Evolutionary conservation across 2,329 filamentous ascomycete species (phyloP).

Genomic region (Alternaria gansuensis): DNA sequence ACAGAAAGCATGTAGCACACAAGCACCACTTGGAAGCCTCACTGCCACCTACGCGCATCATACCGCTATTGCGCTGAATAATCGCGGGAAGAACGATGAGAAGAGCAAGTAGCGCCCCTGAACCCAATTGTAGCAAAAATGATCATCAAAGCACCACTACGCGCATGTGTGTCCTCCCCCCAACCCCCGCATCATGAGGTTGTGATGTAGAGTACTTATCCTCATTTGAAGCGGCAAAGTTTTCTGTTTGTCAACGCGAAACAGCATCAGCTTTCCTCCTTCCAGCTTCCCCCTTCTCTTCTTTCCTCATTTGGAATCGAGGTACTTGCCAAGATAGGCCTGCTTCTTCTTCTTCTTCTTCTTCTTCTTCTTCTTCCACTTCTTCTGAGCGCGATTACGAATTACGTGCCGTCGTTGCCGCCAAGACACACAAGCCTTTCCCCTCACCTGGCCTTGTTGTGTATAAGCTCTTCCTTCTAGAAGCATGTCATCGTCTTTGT

Average conservation of each 20-base stretch:
- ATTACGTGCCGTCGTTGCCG: not conserved
- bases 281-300: not conserved
- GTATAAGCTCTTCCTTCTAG: constrained; percentile 3
- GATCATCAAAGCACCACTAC: constrained; percentile 7
- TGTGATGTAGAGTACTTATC: constrained; percentile 13
- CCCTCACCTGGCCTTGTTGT: not conserved
- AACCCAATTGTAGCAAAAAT: not conserved
- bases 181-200: not conserved
- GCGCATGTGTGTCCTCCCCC: not conserved
- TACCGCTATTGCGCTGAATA: constrained; percentile 16
- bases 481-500: constrained; percentile 5
- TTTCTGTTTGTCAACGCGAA: not conserved
- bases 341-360: not conserved
- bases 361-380: not conserved
- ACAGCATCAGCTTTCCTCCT: constrained; percentile 4
- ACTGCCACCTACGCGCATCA: not conserved
- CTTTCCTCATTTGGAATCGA: not conserved
- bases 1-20: not conserved
- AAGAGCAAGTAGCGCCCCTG: constrained; percentile 14
- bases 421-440: not conserved
- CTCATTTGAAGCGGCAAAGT: constrained; percentile 8
- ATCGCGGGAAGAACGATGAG: constrained; percentile 13
- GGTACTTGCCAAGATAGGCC: constrained; percentile 6
- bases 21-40: not conserved
- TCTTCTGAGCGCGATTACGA: not conserved